These are phyloP conservation scores for Rhizopogon rudus DNA, from an alignment of 768 basidiomycete genomes.

Conservation along the genomic window DNA sequence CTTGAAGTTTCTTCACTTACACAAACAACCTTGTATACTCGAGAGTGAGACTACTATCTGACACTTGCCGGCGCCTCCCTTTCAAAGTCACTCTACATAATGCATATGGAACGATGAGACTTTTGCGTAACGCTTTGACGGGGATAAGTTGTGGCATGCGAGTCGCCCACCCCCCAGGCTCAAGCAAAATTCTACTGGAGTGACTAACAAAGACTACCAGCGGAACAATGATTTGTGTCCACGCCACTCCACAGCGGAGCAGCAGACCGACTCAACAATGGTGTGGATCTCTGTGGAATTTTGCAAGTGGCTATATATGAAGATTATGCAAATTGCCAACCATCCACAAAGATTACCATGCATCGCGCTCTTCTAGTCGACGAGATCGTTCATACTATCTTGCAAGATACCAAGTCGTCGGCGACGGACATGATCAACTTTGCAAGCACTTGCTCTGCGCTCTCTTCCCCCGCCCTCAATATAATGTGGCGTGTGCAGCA, in stretches of 20 bases:
- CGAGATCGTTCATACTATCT: neutral
- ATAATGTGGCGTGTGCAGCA: neutral
- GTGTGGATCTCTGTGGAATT: neutral
- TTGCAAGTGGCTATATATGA: neutral
- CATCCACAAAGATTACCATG: neutral
- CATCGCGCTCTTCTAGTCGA: neutral
- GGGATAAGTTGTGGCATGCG: too few relatives aligned
- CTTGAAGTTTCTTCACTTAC: too few relatives aligned
- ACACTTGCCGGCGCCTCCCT: neutral
- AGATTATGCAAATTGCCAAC: neutral
- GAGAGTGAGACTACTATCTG: too few relatives aligned
- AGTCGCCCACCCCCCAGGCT: too few relatives aligned
- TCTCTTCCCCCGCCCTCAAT: neutral
- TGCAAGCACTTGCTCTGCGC: neutral
- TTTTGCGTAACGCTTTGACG: too few relatives aligned
- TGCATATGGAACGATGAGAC: neutral
- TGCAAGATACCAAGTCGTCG: neutral
- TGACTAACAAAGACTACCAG: too few relatives aligned
- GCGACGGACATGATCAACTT: neutral
- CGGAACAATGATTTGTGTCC: neutral
- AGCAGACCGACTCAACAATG: neutral
- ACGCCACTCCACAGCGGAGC: neutral
- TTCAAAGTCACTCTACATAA: neutral
- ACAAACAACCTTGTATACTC: too few relatives aligned
- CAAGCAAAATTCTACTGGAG: too few relatives aligned